Percentiles rank a stretch among this genome's conserved stretches.
Conservation (phyloP, 1,139 yeast genomes). For the Pichia sp. region DNA sequence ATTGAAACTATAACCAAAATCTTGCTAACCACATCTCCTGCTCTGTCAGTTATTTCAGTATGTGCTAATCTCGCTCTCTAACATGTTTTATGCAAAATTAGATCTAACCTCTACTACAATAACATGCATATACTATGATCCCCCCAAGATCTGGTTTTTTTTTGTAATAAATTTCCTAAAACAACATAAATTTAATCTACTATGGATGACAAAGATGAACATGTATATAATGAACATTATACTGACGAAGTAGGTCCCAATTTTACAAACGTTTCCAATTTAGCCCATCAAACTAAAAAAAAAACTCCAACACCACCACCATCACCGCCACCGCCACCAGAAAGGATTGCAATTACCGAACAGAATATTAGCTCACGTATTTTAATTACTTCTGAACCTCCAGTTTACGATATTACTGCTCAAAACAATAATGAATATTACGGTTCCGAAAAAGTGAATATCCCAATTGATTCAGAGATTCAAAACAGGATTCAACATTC, state of each 20-base stretch:
- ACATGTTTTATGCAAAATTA: no score
- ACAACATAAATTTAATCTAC: no score
- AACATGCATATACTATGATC: no score
- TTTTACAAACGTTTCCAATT: constrained; percentile 3
- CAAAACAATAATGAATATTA: no score
- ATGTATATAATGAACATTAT: background rate
- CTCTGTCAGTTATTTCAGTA: no score
- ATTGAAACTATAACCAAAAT: no score
- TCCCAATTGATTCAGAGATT: constrained; percentile 7
- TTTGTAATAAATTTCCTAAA: background rate
- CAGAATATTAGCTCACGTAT: no score
- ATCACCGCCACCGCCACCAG: background rate
- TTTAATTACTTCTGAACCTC: background rate
- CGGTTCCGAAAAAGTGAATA: background rate
- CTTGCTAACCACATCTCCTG: no score
- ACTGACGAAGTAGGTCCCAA: background rate
- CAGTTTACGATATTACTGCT: background rate
- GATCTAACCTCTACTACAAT: no score
- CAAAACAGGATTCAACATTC: constrained; percentile 1
- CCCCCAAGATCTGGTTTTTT: no score
- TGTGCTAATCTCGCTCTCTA: no score
- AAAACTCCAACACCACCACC: constrained; percentile 8
- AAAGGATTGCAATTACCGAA: no score
- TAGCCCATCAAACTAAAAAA: constrained; percentile 7
- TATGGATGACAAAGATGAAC: background rate